These are phyloP conservation scores for Gliomastix tumulicola DNA, from an alignment of 2,329 filamentous ascomycete genomes.

Conservation along the genomic window DNA sequence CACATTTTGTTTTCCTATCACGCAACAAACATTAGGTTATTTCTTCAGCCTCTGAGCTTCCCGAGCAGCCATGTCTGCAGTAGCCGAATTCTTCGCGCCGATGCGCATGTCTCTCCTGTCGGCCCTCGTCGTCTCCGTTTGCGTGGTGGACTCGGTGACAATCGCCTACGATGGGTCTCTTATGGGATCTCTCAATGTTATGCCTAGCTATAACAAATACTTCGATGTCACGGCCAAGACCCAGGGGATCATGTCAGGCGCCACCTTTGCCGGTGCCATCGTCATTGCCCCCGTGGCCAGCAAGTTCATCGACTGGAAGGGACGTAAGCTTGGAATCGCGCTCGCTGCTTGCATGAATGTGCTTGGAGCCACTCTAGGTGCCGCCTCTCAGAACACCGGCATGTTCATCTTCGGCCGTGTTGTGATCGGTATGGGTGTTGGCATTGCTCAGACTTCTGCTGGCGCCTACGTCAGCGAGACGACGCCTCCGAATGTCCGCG, in stretches of 20 bases:
- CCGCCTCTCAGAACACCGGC: conserved; percentile 23
- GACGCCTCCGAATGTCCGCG: conserved; percentile 18
- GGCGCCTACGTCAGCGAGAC: conserved; percentile 40
- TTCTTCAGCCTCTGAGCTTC: too few relatives aligned
- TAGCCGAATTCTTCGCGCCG: not conserved
- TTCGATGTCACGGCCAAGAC: conserved; percentile 42
- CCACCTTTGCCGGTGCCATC: conserved; percentile 39
- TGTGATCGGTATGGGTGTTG: conserved; percentile 35
- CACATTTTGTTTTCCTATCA: too few relatives aligned
- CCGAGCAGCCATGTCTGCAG: not conserved
- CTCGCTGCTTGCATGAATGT: conserved; percentile 14
- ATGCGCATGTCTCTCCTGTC: too few relatives aligned
- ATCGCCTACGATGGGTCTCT: conserved; percentile 36
- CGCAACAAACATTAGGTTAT: too few relatives aligned
- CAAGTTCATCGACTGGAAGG: conserved; percentile 28
- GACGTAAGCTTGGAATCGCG: conserved; percentile 21
- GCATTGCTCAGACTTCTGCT: conserved; percentile 32
- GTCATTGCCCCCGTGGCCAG: conserved; percentile 32
- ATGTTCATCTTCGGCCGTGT: conserved; percentile 40
- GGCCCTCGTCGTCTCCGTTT: conserved; percentile 8
- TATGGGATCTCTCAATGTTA: conserved; percentile 47
- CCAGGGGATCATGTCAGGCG: conserved; percentile 41
- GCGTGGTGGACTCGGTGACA: conserved; percentile 16
- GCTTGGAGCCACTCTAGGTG: conserved; percentile 28
- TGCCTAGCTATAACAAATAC: conserved; percentile 44